Evolutionary conservation across 164 flowering plant species (phyloP), one percentile per base, ranked within the genome.

Genomic region (Chimonanthus praecox): DNA sequence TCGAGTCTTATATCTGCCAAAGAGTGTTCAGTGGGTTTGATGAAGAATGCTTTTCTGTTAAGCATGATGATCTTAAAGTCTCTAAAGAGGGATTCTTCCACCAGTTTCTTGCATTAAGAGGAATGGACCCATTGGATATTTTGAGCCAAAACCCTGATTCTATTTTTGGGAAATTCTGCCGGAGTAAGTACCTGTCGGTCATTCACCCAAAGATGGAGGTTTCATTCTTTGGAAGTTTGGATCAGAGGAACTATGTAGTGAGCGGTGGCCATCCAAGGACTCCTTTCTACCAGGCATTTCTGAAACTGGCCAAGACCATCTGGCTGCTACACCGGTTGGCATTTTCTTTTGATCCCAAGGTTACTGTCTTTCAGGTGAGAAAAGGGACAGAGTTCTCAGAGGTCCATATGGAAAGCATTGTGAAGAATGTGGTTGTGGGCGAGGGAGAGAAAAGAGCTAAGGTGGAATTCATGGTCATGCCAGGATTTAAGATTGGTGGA

Each of bases 231-330:
- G 95, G 94, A 49, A 92, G 91, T 78, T 80, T 90, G 73, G 99
- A 96, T 79, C 99, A 96, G 74, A 73, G 97, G 74, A 92, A 89
- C 68, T 85, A 83, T 74, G 84, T 96, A 2, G 70, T 72, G 76
- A 85, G 90, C n/a, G 98, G 97, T 18, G 94, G 95, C 65, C 99
- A 96, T 76, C 99, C 98, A 69, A 83, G 98, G 77, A 94, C 97
- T 49, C 88, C 97, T n/a, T 94, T 96, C 78, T 96, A 96, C 82
- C 92, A 86, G 80, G 97, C 94, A 5, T 96, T 93, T 82, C 81
- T 94, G 67, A 92, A 89, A 82, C 78, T 96, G 54, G 97, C 97
- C 44, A 96, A 94, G 77, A 78, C 94, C 9, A 82, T 94, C 71
- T 96, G 98, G 98, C 92, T 96, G 68, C 73, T 92, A 80, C 98